A percentile compares a stretch with the other conserved stretches of the same genome.
Conservation (phyloP, 2,329 filamentous ascomycete species). For the Dothiorella sarmentorum region DNA sequence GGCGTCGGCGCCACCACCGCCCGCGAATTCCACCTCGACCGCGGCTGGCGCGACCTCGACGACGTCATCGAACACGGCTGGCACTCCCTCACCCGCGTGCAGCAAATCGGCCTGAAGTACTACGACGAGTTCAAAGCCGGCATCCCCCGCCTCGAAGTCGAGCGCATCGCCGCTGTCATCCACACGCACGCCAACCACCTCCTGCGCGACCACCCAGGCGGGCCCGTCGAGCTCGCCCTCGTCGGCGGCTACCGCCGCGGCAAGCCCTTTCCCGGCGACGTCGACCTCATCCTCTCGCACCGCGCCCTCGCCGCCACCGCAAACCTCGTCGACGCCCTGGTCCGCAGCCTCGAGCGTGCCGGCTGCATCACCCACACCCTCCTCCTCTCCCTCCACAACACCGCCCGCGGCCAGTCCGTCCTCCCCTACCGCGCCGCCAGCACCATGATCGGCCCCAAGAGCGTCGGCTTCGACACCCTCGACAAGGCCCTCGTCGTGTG, state of each 20-base stretch:
- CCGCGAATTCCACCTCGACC: slow-evolving; percentile 71
- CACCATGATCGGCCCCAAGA: slow-evolving; percentile 25
- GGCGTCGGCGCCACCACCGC: slow-evolving; percentile 84
- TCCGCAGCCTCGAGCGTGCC: slow-evolving; percentile 64
- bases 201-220: slow-evolving; percentile 56
- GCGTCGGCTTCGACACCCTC: slow-evolving; percentile 76
- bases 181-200: slow-evolving; percentile 63
- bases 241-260: slow-evolving; percentile 81
- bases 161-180: slow-evolving; percentile 63
- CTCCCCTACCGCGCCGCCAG: slow-evolving; percentile 47
- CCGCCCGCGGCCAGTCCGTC: slow-evolving; percentile 67
- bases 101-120: slow-evolving; percentile 92
- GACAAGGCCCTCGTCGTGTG: slow-evolving; percentile 93
- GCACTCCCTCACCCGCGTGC: slow-evolving; percentile 68
- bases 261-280: slow-evolving; percentile 71
- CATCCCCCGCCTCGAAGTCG: slow-evolving; percentile 71
- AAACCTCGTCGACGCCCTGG: slow-evolving; percentile 68
- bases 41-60: slow-evolving; percentile 77
- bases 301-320: slow-evolving; percentile 65
- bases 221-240: slow-evolving; percentile 57
- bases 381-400: slow-evolving; percentile 64
- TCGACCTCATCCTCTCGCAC: slow-evolving; percentile 82
- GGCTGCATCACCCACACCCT: slow-evolving; percentile 80
- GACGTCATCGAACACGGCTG: slow-evolving; percentile 84
- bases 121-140: slow-evolving; percentile 77